Base-by-base conservation (phyloP, 2,329 filamentous ascomycete species). In the Elsinoe ampelina region DNA sequence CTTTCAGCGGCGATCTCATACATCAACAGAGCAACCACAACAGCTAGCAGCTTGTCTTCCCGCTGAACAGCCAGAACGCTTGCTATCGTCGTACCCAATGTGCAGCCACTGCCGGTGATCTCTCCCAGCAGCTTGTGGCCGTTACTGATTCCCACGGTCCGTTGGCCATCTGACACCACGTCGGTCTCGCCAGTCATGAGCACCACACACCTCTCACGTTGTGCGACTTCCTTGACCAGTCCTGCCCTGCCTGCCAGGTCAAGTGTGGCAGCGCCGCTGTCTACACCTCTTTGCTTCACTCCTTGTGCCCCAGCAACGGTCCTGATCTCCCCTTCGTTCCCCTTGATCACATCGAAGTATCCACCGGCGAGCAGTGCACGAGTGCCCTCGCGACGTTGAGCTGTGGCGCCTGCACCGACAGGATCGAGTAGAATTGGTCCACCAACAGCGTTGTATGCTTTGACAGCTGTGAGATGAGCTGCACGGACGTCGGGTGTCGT, bases 301-400 rank as follows among this genome's bases (percentile, higher is more conserved):
- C 70, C 70, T 20, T 68, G 71, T 42, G 79, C 75, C 41, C 85
- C 86, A 38, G 79, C 80, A 0, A 92, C 83, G 2, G 87, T 84
- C 48, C 80, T 77, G 60, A 97, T 90, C 70, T 97, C 93, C 55
- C 86, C 83, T 68, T 95, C 89, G 71, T 97, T 97, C 50, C 92
- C 92, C 69, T 97, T 97, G 71, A 97, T 91, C 41, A 96, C 77
- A 69, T 89, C 83, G 64, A 95, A 87, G 69, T 88, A 88, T 38
- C 89, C 90, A 2, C 76, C 78, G 0, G 80, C 75, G 66, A 96
- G 77, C 36, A 97, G 80, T 1, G 78, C 78, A 58, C 82, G 81
- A 26, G 92, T 82, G 0, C 89, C 87, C 1, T 80, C 75, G 52
- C 85, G 81, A 11, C 93, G 82, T 43, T 92, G 77, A 5, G 78